These are phyloP conservation scores for Umbilicus rupestris DNA, from an alignment of 164 flowering plant genomes.

Conservation along the genomic window DNA sequence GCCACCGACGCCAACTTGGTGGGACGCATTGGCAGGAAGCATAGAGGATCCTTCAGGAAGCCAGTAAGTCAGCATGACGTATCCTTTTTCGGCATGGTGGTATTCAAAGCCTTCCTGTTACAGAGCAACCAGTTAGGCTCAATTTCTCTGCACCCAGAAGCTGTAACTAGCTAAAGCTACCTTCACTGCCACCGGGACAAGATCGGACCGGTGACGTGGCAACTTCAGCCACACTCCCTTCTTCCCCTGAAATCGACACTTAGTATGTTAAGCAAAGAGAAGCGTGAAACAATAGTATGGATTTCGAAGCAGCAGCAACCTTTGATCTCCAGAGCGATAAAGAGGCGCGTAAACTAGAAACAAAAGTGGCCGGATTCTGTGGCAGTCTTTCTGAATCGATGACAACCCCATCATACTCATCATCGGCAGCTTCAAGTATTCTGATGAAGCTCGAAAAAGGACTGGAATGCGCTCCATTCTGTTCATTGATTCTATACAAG, in stretches of 20 bases:
- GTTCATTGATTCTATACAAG: conserved; percentile 26
- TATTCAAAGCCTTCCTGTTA: conserved; percentile 87
- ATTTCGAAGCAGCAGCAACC: conserved; percentile 27
- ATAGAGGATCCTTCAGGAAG: conserved; percentile 68
- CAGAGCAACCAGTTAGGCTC: neutral
- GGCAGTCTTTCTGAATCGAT: conserved; percentile 60
- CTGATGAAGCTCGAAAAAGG: conserved; percentile 16
- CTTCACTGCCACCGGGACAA: conserved; percentile 87
- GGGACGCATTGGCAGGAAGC: conserved; percentile 89
- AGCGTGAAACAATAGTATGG: neutral
- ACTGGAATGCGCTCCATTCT: conserved; percentile 23
- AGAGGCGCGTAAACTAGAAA: conserved; percentile 45
- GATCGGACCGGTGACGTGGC: conserved; percentile 48
- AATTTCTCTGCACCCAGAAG: neutral
- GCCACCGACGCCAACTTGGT: conserved; percentile 89
- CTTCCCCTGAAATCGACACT: conserved; percentile 57
- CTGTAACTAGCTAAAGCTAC: conserved; percentile 17
- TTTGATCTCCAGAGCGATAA: conserved; percentile 54
- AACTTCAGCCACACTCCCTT: conserved; percentile 90
- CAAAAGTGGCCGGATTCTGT: conserved; percentile 35
- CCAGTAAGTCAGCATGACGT: conserved; percentile 88
- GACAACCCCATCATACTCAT: conserved; percentile 68
- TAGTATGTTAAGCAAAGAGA: neutral
- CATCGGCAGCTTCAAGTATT: conserved; percentile 51
- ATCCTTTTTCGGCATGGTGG: conserved; percentile 81